Evolutionary conservation across 257 asterid genomes (phyloP), one percentile per base, ranked within the genome.

Genomic region (Eucommia ulmoides): DNA sequence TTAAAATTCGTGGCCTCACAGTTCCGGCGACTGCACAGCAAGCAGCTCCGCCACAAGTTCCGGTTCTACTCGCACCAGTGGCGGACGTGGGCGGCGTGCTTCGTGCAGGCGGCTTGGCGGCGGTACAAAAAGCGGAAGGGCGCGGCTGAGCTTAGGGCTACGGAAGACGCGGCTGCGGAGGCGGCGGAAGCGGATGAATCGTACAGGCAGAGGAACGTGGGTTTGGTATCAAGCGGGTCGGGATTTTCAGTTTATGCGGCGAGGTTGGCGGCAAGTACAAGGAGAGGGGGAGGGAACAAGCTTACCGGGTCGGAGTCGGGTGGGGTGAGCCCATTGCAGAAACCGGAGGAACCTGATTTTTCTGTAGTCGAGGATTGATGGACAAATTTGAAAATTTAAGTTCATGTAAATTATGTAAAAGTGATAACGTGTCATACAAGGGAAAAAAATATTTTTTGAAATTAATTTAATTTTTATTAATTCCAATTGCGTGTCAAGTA

Each of bases 41-140:
- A 88, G 67, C 95, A 82, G 45, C 66, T 88, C 33, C 70, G 95
- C 69, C 96, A 84, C 59, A 88, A 80, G 67, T 88, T 88, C 38
- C 60, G 97, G 42, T 88, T 88, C 77, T 84, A 88, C 67, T 88
- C 97, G 0, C 97, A 88, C 69, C 97, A 88, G 19, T 88, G 97
- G 97, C 64, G 97, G 20, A 74, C 82, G 17, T 88, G 97, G 97
- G 84, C 94, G 0, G 94, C 85, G 1, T 78, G 96, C 54, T 88
- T 88, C 21, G 46, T 88, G 8, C 97, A 88, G 41, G 87, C 94
- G 0, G 97, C 97, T 0, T 88, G 96, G 96, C 72, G 96, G 44
- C 64, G 97, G 61, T 72, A 70, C 46, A 80, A 73, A 62, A 84
- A 62, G 41, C 74, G 83, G 41, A 75, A 58, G 72, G 54, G 57